Base-by-base conservation (phyloP, 495 filamentous ascomycete species). In the Cladorrhinum samala region DNA sequence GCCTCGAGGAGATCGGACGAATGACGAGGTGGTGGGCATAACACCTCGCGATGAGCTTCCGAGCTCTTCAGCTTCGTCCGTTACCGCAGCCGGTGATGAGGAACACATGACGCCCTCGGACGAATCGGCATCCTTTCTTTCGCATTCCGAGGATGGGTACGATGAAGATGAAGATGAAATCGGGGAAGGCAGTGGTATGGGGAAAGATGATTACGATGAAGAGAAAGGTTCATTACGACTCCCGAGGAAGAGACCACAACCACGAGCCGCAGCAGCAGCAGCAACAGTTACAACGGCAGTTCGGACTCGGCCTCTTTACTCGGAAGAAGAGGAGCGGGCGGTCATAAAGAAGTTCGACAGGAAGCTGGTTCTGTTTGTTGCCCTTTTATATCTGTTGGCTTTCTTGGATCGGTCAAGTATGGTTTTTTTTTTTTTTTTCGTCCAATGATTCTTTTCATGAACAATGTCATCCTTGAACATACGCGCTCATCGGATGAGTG, bases 391-490 rank as follows among this genome's bases (percentile, higher is more conserved):
- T 63, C 77, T 92, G 73, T 74, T 96, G 30, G 83, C 81, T 42
- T 92, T 93, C 65, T 65, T 91, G 50, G 87, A 91, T 64, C 77
- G 87, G 57, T 89, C 84, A 2, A 89, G 85, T 89, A 74, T 49
- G 79, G 71, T 13, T 14, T 14, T 40, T 27, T 24, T 3, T 42
- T 30, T 20, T 36, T 48, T 27, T 18, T 13, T 27, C 13, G 14
- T 42, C 3, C 16, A 5, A 19, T 13, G 7, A n/a, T 36, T 23
- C 21, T 20, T n/a, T n/a, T n/a, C n/a, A n/a, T n/a, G n/a, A n/a
- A n/a, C n/a, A n/a, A n/a, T n/a, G n/a, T n/a, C n/a, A n/a, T n/a
- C n/a, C n/a, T n/a, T n/a, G n/a, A n/a, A n/a, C n/a, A n/a, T n/a
- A n/a, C n/a, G n/a, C n/a, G n/a, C n/a, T n/a, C n/a, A n/a, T 33